Percentiles rank a stretch among this genome's conserved stretches.
Conservation (phyloP, 2,329 filamentous ascomycete genomes). For the Aureobasidium sp. region DNA sequence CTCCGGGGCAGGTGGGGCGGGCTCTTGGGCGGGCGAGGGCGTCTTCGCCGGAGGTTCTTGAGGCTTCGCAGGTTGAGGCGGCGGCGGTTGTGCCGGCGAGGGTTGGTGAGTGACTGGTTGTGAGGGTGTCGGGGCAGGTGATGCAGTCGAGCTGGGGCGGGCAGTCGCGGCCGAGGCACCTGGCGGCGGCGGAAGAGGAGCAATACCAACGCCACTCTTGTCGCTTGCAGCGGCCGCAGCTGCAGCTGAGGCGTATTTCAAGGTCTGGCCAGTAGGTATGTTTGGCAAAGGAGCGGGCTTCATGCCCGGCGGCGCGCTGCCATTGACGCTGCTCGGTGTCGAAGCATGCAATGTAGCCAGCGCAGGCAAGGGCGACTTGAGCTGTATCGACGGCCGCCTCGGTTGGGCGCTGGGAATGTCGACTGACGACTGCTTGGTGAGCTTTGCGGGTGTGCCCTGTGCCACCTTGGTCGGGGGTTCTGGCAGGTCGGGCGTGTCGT, state of each 20-base stretch:
- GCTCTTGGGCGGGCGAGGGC: conserved; percentile 9
- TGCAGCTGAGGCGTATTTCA: conserved; percentile 95
- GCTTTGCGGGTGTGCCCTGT: conserved; percentile 30
- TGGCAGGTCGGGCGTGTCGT: conserved; percentile 61
- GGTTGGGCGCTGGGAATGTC: conserved; percentile 52
- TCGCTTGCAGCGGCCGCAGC: conserved; percentile 88
- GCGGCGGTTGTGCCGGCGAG: conserved; percentile 25
- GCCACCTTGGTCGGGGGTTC: not conserved
- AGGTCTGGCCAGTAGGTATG: conserved; percentile 75
- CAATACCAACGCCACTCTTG: conserved; percentile 82
- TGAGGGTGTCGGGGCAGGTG: conserved; percentile 45
- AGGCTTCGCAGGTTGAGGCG: conserved; percentile 22
- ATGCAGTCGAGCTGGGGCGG: conserved; percentile 52
- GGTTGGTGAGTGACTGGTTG: conserved; percentile 40
- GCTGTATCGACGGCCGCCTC: conserved; percentile 75
- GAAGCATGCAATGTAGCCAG: conserved; percentile 82
- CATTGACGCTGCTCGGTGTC: conserved; percentile 55
- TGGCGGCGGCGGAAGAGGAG: conserved; percentile 85
- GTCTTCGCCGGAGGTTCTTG: conserved; percentile 23
- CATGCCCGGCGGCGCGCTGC: conserved; percentile 58
- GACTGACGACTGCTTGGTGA: conserved; percentile 50
- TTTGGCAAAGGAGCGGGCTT: conserved; percentile 86
- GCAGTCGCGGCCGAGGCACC: conserved; percentile 43
- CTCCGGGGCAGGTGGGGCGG: conserved; percentile 2
- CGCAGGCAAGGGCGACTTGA: conserved; percentile 91